phyloP scores from a whole-genome alignment of 805 yeast species.

The Jamesozyma gamospora region DNA sequence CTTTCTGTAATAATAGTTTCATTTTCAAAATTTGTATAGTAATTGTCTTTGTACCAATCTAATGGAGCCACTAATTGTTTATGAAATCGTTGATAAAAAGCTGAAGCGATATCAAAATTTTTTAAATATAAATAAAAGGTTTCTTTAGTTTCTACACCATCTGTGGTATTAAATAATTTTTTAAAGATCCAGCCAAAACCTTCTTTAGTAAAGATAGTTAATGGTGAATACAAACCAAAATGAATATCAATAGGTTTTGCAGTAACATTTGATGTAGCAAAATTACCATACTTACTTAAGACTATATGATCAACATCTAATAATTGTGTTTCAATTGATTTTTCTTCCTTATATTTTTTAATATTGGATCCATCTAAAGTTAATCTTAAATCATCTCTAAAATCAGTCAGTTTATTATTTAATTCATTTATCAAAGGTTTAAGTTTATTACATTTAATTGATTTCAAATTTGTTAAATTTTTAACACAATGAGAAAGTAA shows the following conservation, averaged over 20 bases:
- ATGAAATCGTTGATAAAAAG: neutral
- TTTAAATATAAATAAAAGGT: slow-evolving; percentile 10
- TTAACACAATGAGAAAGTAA: slow-evolving; percentile 1
- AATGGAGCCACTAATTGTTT: slow-evolving; percentile 1
- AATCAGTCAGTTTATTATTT: slow-evolving; percentile 3
- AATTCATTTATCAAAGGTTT: slow-evolving; percentile 1
- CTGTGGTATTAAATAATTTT: slow-evolving; percentile 4
- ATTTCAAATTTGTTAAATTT: slow-evolving; percentile 2
- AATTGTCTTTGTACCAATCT: slow-evolving; percentile 4
- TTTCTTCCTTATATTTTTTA: neutral
- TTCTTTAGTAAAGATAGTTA: slow-evolving; percentile 5
- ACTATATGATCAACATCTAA: slow-evolving; percentile 1
- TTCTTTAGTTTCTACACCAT: slow-evolving; percentile 7
- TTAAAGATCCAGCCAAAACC: slow-evolving; percentile 10
- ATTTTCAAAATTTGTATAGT: neutral
- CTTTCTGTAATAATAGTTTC: neutral
- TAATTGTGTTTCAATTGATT: slow-evolving; percentile 9
- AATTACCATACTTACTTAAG: slow-evolving; percentile 4
- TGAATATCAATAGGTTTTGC: neutral
- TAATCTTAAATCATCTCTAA: slow-evolving; percentile 5
- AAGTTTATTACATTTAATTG: neutral
- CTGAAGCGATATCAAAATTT: slow-evolving; percentile 6
- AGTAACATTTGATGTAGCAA: neutral
- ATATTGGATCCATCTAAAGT: slow-evolving; percentile 2
- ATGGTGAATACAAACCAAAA: slow-evolving; percentile 10